Percentiles rank a stretch among this genome's conserved stretches.
phyloP scores from a whole-genome alignment of 805 yeast genomes.

The Kodamaea hsintzibuensis region DNA sequence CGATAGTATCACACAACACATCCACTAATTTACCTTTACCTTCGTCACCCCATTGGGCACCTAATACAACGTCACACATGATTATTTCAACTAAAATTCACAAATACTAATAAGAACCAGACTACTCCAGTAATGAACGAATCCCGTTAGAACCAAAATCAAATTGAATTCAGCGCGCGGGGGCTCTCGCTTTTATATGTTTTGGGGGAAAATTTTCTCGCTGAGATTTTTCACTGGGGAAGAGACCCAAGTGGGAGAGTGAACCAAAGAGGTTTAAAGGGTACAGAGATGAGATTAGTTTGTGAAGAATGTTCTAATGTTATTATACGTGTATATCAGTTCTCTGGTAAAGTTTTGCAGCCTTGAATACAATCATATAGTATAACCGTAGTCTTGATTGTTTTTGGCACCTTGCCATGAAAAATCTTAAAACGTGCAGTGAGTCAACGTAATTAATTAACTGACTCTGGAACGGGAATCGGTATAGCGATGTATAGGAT shows the following conservation, averaged over 20 bases:
- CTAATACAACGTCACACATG: constrained; percentile 92
- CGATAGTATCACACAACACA: constrained; percentile 89
- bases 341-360: not conserved
- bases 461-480: not conserved
- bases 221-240: not conserved
- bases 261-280: not conserved
- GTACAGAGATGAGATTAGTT: not conserved
- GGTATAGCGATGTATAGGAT: not conserved
- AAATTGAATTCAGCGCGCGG: not conserved
- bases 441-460: not conserved
- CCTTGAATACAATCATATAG: not conserved
- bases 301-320: too few relatives aligned
- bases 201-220: not conserved
- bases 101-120: constrained; percentile 12
- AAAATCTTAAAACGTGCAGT: not conserved
- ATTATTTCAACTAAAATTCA: not conserved
- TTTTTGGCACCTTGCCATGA: not conserved
- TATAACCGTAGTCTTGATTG: not conserved
- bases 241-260: not conserved
- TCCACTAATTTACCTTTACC: constrained; percentile 99
- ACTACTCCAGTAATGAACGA: constrained; percentile 25
- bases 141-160: constrained; percentile 28
- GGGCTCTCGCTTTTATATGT: not conserved
- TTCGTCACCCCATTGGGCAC: constrained; percentile 99
- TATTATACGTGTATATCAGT: too few relatives aligned